Evolutionary conservation across 306 rosid genomes (phyloP), one percentile per base, ranked within the genome.

Genomic region (Clitoria ternatea): DNA sequence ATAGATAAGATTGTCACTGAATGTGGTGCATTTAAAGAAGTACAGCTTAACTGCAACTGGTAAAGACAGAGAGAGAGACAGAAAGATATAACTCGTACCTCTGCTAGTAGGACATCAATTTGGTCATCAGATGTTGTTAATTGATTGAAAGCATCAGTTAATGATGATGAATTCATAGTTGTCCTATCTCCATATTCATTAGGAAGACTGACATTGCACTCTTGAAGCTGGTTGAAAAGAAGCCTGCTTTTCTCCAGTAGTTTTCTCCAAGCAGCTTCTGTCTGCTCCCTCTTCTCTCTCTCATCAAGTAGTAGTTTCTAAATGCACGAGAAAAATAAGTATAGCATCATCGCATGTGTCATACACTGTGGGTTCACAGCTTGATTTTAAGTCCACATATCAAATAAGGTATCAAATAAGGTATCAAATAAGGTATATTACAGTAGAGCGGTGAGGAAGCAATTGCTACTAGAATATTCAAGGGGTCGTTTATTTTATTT

Each of bases 201-300:
- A 18, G 83, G 81, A 73, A 87, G 78, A 76, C 60, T 66, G 72
- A 71, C 82, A 77, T 71, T 80, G 85, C 92, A 89, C 57, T 87
- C 87, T 67, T 77, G 83, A 79, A 94, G 96, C 84, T 67, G 83
- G 85, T 54, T 67, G 43, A 76, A 84, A 72, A 94, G 88, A 78
- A 75, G 49, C 83, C 77, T 77, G 81, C 83, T 90, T 75, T 89
- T 88, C 55, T 81, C 75, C 68, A 87, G 73, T 67, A 83, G 76
- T 66, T 78, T 80, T 72, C 82, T 77, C 78, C 73, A 76, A 45
- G 83, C 80, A 26, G 70, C 76, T 72, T 85, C 90, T 13, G 80
- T 83, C 22, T 35, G 86, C 74, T 83, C 80, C 75, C 85, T 87
- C 81, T 48, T 78, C 74, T 85, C 90, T 75, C 80, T 84, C 71